Conservation (phyloP, 1,284 basidiomycete genomes). For the Trichosporon asahii region DNA sequence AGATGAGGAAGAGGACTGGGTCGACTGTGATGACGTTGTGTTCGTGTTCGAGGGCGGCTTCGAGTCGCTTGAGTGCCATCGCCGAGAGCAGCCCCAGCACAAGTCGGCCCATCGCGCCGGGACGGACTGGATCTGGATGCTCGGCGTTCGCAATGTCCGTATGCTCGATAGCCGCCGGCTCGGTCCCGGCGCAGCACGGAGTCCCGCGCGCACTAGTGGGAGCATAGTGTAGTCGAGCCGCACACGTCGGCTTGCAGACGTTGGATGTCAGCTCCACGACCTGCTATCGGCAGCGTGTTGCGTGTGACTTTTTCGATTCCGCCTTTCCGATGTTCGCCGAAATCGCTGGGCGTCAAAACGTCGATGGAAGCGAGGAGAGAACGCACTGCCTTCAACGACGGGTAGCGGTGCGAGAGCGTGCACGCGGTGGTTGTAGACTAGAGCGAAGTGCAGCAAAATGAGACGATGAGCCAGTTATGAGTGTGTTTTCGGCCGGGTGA, state of each 20-base stretch:
- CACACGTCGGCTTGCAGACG: not conserved
- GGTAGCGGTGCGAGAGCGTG: not conserved
- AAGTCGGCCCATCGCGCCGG: conserved; percentile 6
- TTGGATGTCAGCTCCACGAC: not conserved
- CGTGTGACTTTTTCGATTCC: not conserved
- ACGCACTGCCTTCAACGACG: not conserved
- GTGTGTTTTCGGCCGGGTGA: conserved; percentile 1
- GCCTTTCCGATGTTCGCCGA: not conserved
- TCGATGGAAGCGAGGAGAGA: not conserved
- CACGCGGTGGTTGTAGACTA: not conserved
- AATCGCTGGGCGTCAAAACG: not conserved
- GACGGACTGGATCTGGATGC: not conserved
- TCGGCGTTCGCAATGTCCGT: not conserved
- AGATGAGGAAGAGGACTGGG: not conserved
- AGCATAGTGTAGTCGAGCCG: not conserved
- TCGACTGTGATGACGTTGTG: not conserved
- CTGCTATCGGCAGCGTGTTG: not conserved
- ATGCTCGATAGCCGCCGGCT: not conserved
- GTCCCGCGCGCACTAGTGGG: not conserved
- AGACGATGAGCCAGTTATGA: not conserved
- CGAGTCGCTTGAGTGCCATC: conserved; percentile 1
- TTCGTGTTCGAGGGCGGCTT: not conserved
- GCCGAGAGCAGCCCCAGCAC: conserved; percentile 5
- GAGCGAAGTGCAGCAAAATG: not conserved
- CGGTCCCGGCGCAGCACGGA: not conserved